phyloP scores from a whole-genome alignment of 306 rosid genomes.

The Trichosanthes truncata region DNA sequence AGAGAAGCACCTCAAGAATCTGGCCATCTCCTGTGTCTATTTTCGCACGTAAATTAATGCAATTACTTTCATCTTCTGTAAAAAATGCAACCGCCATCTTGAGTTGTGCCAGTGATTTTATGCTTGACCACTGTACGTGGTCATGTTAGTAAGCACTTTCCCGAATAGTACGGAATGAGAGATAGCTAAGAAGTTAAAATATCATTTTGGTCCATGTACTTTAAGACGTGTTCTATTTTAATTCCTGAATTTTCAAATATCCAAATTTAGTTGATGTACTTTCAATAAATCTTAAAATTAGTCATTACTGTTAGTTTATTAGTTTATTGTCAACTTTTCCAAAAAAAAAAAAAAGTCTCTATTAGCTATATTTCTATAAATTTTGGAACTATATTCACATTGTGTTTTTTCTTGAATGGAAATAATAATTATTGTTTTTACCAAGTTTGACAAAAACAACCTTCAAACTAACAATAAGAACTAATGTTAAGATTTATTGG shows the following conservation, averaged over 20 bases:
- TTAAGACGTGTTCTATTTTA: too few species aligned
- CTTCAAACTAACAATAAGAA: too few species aligned
- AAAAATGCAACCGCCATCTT: neutral
- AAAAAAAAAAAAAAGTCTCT: too few species aligned
- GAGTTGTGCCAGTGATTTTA: neutral
- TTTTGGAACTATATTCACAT: neutral
- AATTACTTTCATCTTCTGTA: neutral
- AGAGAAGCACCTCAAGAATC: neutral
- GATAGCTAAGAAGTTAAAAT: neutral
- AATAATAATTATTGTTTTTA: too few species aligned
- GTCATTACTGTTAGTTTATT: too few species aligned
- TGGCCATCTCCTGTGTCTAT: neutral
- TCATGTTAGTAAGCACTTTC: neutral
- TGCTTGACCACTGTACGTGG: slow-evolving; percentile 12
- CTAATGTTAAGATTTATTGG: too few species aligned
- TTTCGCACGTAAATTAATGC: neutral
- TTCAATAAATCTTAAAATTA: too few species aligned
- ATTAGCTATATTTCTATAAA: neutral
- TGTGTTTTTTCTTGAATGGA: too few species aligned
- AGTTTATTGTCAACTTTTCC: too few species aligned
- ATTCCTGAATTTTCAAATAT: too few species aligned
- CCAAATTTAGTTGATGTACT: too few species aligned
- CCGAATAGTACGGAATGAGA: neutral
- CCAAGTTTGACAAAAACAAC: neutral
- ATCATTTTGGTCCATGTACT: too few species aligned